Conservation (phyloP, 2,329 filamentous ascomycete species). For the Cordyceps farinosa region DNA sequence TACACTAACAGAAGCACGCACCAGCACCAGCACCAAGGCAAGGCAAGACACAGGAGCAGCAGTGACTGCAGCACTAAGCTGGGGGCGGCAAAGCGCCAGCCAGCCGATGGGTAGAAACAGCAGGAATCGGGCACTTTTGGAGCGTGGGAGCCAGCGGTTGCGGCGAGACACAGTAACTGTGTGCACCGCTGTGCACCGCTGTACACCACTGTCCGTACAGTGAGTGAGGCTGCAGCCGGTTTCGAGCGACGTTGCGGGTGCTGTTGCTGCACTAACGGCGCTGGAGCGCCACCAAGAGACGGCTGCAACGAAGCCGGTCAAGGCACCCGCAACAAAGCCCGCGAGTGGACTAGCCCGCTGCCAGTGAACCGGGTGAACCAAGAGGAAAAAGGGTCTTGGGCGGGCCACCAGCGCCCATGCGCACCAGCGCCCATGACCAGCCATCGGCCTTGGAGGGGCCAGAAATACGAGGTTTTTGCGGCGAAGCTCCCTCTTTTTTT, state of each 20-base stretch:
- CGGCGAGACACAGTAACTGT: neutral
- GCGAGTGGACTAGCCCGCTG: neutral
- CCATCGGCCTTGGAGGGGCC: neutral
- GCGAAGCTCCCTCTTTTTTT: constrained; percentile 7
- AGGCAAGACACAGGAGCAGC: constrained; percentile 10
- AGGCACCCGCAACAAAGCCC: neutral
- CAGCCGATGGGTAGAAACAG: neutral
- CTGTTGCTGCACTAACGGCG: constrained; percentile 6
- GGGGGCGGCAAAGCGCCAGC: neutral
- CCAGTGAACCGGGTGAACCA: too few relatives aligned
- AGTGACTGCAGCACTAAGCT: neutral
- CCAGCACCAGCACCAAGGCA: neutral
- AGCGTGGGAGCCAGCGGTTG: neutral
- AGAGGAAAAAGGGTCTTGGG: neutral
- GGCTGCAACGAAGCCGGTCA: neutral
- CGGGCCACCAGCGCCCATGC: neutral
- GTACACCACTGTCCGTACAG: neutral
- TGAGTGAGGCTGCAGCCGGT: neutral
- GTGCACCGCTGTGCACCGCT: neutral
- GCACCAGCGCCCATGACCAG: neutral
- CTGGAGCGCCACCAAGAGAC: neutral
- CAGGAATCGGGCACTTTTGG: neutral
- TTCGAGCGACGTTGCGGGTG: neutral
- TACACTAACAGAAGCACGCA: constrained; percentile 12
- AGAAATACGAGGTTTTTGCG: constrained; percentile 18